Conservation (phyloP, 148 eudicot genomes). For the Rhododendron molle region DNA sequence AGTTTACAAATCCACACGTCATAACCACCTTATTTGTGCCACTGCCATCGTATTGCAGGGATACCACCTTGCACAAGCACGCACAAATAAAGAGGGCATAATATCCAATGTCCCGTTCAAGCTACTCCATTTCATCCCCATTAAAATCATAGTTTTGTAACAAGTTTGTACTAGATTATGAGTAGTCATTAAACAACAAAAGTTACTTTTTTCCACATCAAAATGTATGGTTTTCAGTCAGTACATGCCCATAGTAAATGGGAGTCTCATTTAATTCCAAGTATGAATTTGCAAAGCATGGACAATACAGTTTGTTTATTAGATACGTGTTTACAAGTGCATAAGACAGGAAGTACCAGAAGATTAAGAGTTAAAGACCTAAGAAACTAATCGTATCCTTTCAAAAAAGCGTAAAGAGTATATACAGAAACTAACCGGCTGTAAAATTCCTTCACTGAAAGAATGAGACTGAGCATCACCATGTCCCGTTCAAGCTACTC, state of each 20-base stretch:
- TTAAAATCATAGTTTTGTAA: neutral
- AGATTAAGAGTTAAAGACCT: neutral
- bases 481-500: too few relatives aligned
- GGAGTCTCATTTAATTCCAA: neutral
- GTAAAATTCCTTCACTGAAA: constrained; percentile 64
- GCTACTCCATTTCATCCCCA: neutral
- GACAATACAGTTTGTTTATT: neutral
- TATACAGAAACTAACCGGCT: constrained; percentile 42
- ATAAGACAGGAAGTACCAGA: neutral
- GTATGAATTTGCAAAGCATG: neutral
- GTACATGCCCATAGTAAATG: neutral
- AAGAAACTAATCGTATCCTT: neutral
- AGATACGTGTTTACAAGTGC: neutral
- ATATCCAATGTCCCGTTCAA: neutral
- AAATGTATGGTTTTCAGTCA: neutral
- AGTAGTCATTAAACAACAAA: neutral
- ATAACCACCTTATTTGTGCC: neutral
- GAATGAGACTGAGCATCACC: constrained; percentile 73
- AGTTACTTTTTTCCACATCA: neutral
- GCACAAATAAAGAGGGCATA: neutral
- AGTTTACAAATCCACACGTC: neutral
- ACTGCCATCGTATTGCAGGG: neutral
- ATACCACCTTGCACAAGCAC: neutral
- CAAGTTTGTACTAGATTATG: neutral
- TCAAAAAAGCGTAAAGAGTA: neutral